A percentile compares a stretch with the other conserved stretches of the same genome.
These are phyloP conservation scores for Suillus placidus DNA, from an alignment of 768 basidiomycete genomes.

Conservation along the genomic window DNA sequence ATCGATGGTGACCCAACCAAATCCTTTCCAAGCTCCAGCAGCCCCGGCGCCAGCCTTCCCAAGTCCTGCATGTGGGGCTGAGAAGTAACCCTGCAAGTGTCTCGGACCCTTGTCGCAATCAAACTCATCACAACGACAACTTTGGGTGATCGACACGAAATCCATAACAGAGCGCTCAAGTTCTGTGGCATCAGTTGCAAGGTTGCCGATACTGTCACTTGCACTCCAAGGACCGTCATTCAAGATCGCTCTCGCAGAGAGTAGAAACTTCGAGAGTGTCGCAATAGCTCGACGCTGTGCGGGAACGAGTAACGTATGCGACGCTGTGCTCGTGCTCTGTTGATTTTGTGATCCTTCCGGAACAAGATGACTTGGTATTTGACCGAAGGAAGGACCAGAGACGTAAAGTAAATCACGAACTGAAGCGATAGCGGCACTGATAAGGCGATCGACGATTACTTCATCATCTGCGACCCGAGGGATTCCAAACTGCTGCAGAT, in stretches of 20 bases:
- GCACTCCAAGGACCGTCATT: conserved; percentile 38
- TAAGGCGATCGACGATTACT: conserved; percentile 59
- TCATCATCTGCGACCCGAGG: conserved; percentile 55
- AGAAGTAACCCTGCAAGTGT: conserved; percentile 41
- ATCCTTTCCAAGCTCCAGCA: conserved; percentile 56
- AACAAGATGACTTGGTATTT: conserved; percentile 45
- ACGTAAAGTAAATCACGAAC: conserved; percentile 75
- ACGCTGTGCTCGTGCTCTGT: conserved; percentile 36
- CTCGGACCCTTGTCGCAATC: conserved; percentile 30
- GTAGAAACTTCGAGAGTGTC: conserved; percentile 83
- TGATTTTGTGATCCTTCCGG: conserved; percentile 34
- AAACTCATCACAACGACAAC: conserved; percentile 28
- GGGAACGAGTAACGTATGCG: conserved; percentile 66
- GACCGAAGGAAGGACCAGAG: conserved; percentile 53
- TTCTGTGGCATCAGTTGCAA: conserved; percentile 72
- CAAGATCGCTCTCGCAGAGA: conserved; percentile 81
- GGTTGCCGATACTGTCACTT: conserved; percentile 41
- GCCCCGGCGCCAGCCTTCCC: conserved; percentile 51
- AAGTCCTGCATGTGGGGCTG: conserved; percentile 40
- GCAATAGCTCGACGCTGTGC: conserved; percentile 83
- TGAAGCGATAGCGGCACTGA: conserved; percentile 58
- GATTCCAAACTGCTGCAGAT: conserved; percentile 51
- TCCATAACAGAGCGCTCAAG: conserved; percentile 68
- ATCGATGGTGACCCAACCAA: conserved; percentile 49
- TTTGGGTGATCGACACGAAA: conserved; percentile 68